Base-by-base conservation (phyloP, 2,329 filamentous ascomycete genomes). In the Ascochyta clinopodiicola region DNA sequence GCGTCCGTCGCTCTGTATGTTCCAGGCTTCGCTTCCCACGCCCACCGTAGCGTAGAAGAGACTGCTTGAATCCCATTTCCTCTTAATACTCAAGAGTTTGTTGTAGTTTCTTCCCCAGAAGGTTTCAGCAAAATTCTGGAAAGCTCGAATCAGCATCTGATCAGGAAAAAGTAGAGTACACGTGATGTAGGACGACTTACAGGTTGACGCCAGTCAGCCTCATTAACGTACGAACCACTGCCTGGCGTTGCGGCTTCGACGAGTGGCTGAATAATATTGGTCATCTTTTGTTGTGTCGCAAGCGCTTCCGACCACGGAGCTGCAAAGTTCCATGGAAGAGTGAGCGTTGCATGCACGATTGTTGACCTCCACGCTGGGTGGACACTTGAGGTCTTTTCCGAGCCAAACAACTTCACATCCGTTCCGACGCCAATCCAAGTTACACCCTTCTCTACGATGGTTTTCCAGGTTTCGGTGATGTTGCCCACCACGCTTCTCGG, bases 11-110 rank as follows among this genome's bases (percentile, higher is more conserved):
- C 61, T 58, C 25, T 40, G 32, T 1, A 68, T 56, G 10, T 53
- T 48, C 65, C 69, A 73, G 5, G 53, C 58, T 49, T 72, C 68
- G 43, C 67, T 70, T 6, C 68, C 68, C 3, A 73, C 69, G 6
- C 58, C 64, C 8, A 65, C 65, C 2, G 61, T 64, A 2, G 59
- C 68, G 39, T 69, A 73, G 47, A 74, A 74, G 15, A 74, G 27
- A 32, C 47, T 47, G 10, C 57, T 60, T 3, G 69, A 67, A 62
- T 74, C 72, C 59, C 64, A 68, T 37, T 70, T 69, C 44, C 60
- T 60, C 61, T 73, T 72, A 9, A 73, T 51, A 3, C 46, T 40
- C 29, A 70, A 38, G 36, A 75, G 35, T 25, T 53, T 60, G 2
- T 56, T 37, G 45, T 74, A 73, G 36, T 72, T 61, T 19, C 22